Conservation (phyloP, 31 red algal genomes). For the Endocladia muricata region DNA sequence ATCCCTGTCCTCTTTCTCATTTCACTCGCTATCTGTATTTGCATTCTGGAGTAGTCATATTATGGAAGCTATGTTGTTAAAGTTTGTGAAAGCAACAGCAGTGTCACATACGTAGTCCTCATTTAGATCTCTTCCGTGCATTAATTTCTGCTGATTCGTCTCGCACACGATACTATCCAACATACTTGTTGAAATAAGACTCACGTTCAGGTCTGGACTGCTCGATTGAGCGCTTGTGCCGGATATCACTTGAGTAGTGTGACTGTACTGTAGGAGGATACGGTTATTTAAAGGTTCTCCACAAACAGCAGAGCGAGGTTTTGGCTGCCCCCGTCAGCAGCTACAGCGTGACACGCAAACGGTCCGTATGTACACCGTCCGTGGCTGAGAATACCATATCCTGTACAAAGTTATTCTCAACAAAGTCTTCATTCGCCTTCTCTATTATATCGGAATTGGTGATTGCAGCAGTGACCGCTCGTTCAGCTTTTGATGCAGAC, state of each 20-base stretch:
- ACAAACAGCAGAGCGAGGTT: constrained; percentile 13
- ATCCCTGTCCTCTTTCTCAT: constrained; percentile 2
- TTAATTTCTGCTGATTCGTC: background rate
- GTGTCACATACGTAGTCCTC: background rate
- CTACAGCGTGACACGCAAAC: background rate
- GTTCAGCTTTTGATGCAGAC: constrained; percentile 7
- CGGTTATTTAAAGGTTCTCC: constrained; percentile 2
- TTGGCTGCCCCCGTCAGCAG: background rate
- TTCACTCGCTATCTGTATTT: background rate
- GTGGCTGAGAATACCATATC: background rate
- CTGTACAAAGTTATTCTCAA: background rate
- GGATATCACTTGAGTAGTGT: background rate
- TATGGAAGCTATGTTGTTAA: background rate
- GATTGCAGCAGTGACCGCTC: constrained; percentile 6
- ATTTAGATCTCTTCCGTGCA: background rate
- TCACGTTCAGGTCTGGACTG: background rate
- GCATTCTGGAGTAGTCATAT: background rate
- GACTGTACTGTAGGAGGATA: constrained; percentile 5
- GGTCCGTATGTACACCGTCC: constrained; percentile 3
- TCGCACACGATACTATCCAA: background rate
- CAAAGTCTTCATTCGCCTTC: background rate
- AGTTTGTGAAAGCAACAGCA: background rate
- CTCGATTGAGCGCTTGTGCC: background rate
- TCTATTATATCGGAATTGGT: background rate
- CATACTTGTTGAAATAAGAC: background rate